phyloP scores from a whole-genome alignment of 2,329 filamentous ascomycete species.

The Pleurostoma richardsiae region DNA sequence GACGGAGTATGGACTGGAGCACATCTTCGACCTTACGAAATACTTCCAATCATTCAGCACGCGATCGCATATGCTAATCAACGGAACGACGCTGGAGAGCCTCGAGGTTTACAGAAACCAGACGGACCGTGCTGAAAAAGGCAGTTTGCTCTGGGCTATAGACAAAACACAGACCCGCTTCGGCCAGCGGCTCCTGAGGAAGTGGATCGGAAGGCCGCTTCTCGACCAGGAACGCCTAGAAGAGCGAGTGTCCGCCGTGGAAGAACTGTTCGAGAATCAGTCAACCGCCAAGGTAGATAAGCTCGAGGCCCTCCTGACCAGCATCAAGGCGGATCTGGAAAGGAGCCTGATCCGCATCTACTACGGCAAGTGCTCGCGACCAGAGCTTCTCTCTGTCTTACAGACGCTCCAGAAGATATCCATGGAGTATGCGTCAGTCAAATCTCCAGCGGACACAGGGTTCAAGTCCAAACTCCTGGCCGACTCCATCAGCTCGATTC shows the following conservation, averaged over 20 bases:
- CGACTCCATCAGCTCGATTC: constrained; percentile 69
- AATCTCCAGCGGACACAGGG: constrained; percentile 58
- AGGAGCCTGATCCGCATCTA: constrained; percentile 93
- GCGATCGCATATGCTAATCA: constrained; percentile 90
- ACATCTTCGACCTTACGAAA: constrained; percentile 93
- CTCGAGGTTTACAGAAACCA: constrained; percentile 94
- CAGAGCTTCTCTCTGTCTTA: constrained; percentile 79
- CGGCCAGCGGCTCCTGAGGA: constrained; percentile 79
- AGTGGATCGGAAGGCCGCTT: constrained; percentile 90
- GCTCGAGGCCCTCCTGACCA: constrained; percentile 65
- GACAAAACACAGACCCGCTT: constrained; percentile 90
- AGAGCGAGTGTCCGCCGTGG: constrained; percentile 75
- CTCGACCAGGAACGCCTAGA: constrained; percentile 72
- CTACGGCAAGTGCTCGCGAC: constrained; percentile 90
- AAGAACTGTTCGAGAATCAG: constrained; percentile 71
- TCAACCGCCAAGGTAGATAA: constrained; percentile 66
- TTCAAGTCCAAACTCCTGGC: constrained; percentile 69
- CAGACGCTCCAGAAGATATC: constrained; percentile 82
- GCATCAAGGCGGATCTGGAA: constrained; percentile 77
- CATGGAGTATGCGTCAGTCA: constrained; percentile 67
- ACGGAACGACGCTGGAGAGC: constrained; percentile 89
- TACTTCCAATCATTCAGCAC: constrained; percentile 97
- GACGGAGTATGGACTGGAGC: constrained; percentile 85
- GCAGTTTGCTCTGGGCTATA: constrained; percentile 91
- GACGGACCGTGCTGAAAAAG: constrained; percentile 78